phyloP scores from a whole-genome alignment of 495 filamentous ascomycete genomes.

The Penicillium chermesinum region DNA sequence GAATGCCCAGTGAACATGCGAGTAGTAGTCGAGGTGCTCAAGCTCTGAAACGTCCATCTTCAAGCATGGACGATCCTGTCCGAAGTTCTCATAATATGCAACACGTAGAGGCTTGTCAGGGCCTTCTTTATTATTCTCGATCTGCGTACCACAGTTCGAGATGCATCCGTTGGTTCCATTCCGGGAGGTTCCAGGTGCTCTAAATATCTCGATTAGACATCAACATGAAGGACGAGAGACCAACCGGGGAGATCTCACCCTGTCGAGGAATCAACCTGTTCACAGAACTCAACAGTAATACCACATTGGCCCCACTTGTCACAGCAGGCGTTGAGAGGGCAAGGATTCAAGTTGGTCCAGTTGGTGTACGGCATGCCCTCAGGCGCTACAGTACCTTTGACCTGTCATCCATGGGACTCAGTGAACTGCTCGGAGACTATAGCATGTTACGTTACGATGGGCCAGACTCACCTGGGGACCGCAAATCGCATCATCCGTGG shows the following conservation, averaged over 20 bases:
- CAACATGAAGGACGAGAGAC: too few relatives aligned
- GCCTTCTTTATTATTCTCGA: constrained; percentile 17
- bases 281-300: constrained; percentile 12
- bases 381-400: too few relatives aligned
- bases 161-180: constrained; percentile 37
- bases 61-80: constrained; percentile 14
- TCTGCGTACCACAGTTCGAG: constrained; percentile 39
- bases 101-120: constrained; percentile 1
- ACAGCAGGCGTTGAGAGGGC: constrained; percentile 30
- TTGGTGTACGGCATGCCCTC: too few relatives aligned
- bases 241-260: too few relatives aligned
- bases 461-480: constrained; percentile 3
- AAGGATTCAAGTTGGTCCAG: constrained; percentile 10
- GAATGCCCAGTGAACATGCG: constrained; percentile 14
- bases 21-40: too few relatives aligned
- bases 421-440: too few relatives aligned
- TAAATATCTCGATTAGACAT: too few relatives aligned
- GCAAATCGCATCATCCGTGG: not conserved
- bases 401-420: too few relatives aligned
- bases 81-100: constrained; percentile 15
- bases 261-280: not conserved
- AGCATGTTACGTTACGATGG: too few relatives aligned
- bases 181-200: constrained; percentile 29
- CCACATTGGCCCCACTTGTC: constrained; percentile 19
- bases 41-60: constrained; percentile 6